Percentiles rank a stretch among this genome's conserved stretches.
Evolutionary conservation across 352 stramenopile species (phyloP).

Genomic region (Thraustotheca clavata): DNA sequence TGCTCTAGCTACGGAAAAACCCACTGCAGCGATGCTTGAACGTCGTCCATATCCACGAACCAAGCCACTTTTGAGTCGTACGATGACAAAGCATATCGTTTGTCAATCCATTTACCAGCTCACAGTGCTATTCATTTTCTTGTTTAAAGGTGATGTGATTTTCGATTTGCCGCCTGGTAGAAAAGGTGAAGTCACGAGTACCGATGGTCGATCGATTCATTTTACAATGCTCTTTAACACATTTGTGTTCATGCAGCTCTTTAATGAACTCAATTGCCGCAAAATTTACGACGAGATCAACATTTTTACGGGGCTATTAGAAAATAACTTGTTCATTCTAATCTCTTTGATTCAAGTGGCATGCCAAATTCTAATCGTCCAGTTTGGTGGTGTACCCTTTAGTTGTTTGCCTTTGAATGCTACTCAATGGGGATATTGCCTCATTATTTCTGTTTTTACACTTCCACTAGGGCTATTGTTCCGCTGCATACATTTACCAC

Average conservation of each 20-base stretch:
- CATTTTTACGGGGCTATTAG: conserved; percentile 87
- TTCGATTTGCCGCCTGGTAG: conserved; percentile 40
- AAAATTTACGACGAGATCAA: conserved; percentile 85
- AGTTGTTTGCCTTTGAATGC: conserved; percentile 16
- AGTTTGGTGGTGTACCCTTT: conserved; percentile 62
- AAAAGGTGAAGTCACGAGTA: conserved; percentile 29
- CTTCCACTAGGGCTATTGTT: conserved; percentile 45
- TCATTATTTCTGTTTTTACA: conserved; percentile 28
- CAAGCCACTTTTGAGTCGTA: conserved; percentile 87
- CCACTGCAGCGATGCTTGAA: conserved; percentile 84
- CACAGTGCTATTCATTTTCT: conserved; percentile 76
- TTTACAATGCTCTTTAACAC: conserved; percentile 97
- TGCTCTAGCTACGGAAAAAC: conserved; percentile 91
- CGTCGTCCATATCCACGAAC: conserved; percentile 89
- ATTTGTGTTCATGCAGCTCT: conserved; percentile 97
- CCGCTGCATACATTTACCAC: conserved; percentile 26
- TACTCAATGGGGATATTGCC: conserved; percentile 26
- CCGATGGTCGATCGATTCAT: conserved; percentile 58
- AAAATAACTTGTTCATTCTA: conserved; percentile 82
- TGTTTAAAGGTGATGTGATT: conserved; percentile 64
- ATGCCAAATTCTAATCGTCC: conserved; percentile 85
- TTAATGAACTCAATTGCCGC: conserved; percentile 75
- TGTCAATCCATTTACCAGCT: conserved; percentile 90
- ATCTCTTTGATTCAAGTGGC: conserved; percentile 74
- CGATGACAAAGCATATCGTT: conserved; percentile 95